Conservation (phyloP, 1,284 basidiomycete species). For the Hypsizygus ulmarius region DNA sequence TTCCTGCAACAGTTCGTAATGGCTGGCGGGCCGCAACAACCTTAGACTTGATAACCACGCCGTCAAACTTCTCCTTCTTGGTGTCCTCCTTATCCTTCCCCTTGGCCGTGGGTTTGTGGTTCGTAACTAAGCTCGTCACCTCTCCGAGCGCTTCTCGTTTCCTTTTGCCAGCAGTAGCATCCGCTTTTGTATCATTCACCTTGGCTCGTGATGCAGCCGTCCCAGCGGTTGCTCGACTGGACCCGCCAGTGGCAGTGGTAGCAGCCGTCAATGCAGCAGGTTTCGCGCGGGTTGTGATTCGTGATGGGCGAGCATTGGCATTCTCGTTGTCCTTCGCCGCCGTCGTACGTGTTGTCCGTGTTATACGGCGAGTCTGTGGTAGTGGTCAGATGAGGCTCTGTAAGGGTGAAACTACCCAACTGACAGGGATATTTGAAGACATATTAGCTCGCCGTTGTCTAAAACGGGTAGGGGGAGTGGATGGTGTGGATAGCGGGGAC, state of each 20-base stretch:
- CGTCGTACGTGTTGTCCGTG: conserved; percentile 50
- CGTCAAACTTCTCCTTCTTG: conserved; percentile 48
- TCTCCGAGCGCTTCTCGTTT: conserved; percentile 75
- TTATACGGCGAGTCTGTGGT: conserved; percentile 39
- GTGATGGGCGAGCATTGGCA: conserved; percentile 53
- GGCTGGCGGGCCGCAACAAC: conserved; percentile 39
- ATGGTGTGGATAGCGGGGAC: conserved; percentile 11
- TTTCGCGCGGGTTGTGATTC: conserved; percentile 58
- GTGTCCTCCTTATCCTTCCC: conserved; percentile 43
- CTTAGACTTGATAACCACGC: conserved; percentile 49
- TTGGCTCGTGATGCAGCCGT: conserved; percentile 54
- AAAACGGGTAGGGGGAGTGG: conserved; percentile 17
- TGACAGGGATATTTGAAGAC: conserved; percentile 39
- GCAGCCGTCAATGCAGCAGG: conserved; percentile 43
- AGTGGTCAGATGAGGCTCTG: conserved; percentile 4
- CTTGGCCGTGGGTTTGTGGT: conserved; percentile 44
- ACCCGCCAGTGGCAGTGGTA: conserved; percentile 35
- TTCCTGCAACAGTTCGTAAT: conserved; percentile 34
- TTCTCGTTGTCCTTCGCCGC: conserved; percentile 66
- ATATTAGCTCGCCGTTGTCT: conserved; percentile 25
- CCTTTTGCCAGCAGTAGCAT: conserved; percentile 53
- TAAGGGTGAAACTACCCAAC: conserved; percentile 6
- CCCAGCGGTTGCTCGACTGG: conserved; percentile 40
- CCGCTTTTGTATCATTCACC: conserved; percentile 40
- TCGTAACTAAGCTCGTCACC: conserved; percentile 52